phyloP scores from a whole-genome alignment of 192 early-diverging fungal species.

The Linnemannia exigua region DNA sequence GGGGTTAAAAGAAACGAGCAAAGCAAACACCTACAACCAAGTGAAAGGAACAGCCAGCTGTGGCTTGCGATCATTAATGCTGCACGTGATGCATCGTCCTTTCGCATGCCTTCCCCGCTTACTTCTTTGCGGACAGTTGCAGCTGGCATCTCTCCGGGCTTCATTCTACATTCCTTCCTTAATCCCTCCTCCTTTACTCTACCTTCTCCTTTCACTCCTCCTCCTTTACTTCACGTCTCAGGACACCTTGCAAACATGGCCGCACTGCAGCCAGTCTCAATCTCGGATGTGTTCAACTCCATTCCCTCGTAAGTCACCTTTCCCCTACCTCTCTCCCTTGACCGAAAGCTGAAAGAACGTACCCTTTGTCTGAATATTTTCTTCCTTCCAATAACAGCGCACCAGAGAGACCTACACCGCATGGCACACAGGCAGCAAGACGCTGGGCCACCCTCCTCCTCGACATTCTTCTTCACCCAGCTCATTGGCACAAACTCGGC shows the following conservation, averaged over 20 bases:
- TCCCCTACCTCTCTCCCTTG: neutral
- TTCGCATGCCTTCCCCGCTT: too few species aligned
- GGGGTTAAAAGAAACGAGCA: neutral
- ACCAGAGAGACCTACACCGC: slow-evolving; percentile 22
- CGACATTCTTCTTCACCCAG: slow-evolving; percentile 35
- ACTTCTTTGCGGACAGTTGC: too few species aligned
- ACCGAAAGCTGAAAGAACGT: neutral
- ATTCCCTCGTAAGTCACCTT: slow-evolving; percentile 39
- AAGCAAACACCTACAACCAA: neutral
- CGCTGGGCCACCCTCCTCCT: slow-evolving; percentile 23
- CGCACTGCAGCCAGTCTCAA: slow-evolving; percentile 14
- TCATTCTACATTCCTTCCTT: neutral
- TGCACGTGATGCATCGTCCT: neutral
- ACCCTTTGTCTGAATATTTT: neutral
- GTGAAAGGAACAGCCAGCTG: too few species aligned
- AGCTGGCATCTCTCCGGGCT: neutral
- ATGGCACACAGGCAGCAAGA: slow-evolving; percentile 14
- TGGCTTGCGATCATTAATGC: too few species aligned
- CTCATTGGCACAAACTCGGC: slow-evolving; percentile 41
- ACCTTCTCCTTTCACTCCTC: neutral
- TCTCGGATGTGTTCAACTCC: slow-evolving; percentile 28
- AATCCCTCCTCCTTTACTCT: neutral
- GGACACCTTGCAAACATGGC: slow-evolving; percentile 20
- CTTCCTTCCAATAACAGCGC: slow-evolving; percentile 17
- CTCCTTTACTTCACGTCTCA: neutral